Conservation (phyloP, 306 rosid species). For the Abrus precatorius region DNA sequence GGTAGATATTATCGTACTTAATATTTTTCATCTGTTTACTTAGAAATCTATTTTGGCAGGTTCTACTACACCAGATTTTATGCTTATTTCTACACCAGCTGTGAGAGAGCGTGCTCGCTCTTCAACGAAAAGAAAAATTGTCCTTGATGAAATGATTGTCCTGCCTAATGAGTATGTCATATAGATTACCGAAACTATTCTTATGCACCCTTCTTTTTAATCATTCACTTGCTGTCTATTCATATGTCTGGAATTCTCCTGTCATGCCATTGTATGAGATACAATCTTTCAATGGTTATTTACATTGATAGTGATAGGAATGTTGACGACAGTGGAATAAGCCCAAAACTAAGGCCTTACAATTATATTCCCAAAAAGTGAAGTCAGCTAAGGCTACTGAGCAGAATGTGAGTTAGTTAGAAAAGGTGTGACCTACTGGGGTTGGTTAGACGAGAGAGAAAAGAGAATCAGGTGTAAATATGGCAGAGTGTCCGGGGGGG, state of each 20-base stretch:
- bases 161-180: slow-evolving; percentile 72
- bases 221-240: slow-evolving; percentile 25
- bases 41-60: slow-evolving; percentile 55
- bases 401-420: not conserved
- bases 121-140: slow-evolving; percentile 71
- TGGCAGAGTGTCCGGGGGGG: not conserved
- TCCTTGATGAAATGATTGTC: slow-evolving; percentile 58
- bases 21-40: not conserved
- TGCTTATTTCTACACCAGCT: slow-evolving; percentile 68
- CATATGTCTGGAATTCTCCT: slow-evolving; percentile 24
- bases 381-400: not conserved
- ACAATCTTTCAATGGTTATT: not conserved
- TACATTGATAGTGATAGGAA: not conserved
- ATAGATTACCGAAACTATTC: slow-evolving; percentile 25
- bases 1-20: slow-evolving; percentile 18
- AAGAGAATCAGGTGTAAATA: not conserved
- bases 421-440: not conserved
- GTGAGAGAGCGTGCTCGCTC: slow-evolving; percentile 50
- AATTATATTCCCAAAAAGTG: not conserved
- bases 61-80: slow-evolving; percentile 52
- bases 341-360: not conserved
- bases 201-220: slow-evolving; percentile 29
- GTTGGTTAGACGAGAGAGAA: not conserved
- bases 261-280: slow-evolving; percentile 12
- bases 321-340: not conserved